Percentiles rank a stretch among this genome's conserved stretches.
Conservation (phyloP, 768 basidiomycete species). For the Scleroderma citrinum region DNA sequence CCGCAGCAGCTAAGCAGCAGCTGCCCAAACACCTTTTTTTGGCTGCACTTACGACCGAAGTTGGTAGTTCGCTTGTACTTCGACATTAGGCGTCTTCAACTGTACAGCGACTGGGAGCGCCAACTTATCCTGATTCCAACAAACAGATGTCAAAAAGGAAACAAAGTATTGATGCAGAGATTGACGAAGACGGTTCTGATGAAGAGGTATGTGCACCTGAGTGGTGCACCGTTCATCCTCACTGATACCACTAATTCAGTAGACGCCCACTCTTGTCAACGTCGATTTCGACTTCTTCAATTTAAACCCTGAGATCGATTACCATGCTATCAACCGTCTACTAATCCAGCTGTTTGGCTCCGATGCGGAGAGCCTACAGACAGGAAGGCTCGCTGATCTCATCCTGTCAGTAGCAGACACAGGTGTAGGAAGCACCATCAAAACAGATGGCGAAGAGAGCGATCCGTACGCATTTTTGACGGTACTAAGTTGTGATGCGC, state of each 20-base stretch:
- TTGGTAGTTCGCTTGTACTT: too few relatives aligned
- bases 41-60: too few relatives aligned
- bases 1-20: too few relatives aligned
- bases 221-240: constrained; percentile 12
- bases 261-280: constrained; percentile 18
- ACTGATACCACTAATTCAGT: constrained; percentile 9
- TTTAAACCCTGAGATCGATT: constrained; percentile 76
- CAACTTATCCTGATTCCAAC: too few relatives aligned
- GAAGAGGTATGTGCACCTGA: constrained; percentile 37
- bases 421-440: constrained; percentile 81
- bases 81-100: too few relatives aligned
- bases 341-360: constrained; percentile 59
- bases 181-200: constrained; percentile 32
- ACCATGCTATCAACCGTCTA: constrained; percentile 76
- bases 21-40: too few relatives aligned
- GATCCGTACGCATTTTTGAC: constrained; percentile 89
- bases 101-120: too few relatives aligned
- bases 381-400: constrained; percentile 74
- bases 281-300: constrained; percentile 85
- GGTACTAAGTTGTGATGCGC: constrained; percentile 69
- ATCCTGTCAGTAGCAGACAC: constrained; percentile 75
- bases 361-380: constrained; percentile 68
- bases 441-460: constrained; percentile 55
- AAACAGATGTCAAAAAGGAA: constrained; percentile 51
- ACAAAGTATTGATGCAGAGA: constrained; percentile 30